phyloP scores from a whole-genome alignment of 208 protist genomes.

The Paratrypanosoma confusum region DNA sequence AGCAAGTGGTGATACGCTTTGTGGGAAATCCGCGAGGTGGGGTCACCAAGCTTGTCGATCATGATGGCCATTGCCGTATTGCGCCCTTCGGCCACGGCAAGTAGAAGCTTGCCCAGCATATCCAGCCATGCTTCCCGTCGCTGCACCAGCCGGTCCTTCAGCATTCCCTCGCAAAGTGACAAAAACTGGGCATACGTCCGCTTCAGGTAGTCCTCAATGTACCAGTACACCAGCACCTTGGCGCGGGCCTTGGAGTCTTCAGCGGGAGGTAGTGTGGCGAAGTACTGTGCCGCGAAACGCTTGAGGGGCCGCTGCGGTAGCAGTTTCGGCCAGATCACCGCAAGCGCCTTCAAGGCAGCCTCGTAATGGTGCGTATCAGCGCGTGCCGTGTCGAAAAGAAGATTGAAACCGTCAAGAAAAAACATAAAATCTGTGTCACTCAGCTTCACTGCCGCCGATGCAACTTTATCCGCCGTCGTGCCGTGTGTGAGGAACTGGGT shows the following conservation, averaged over 20 bases:
- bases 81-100: constrained; percentile 65
- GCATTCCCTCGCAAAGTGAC: constrained; percentile 74
- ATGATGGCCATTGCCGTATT: constrained; percentile 78
- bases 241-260: constrained; percentile 23
- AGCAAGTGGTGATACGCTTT: constrained; percentile 84
- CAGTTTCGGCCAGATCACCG: constrained; percentile 80
- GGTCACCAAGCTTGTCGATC: constrained; percentile 87
- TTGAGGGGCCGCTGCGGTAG: constrained; percentile 76
- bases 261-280: constrained; percentile 78
- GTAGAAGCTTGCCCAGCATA: constrained; percentile 75
- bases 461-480: constrained; percentile 81
- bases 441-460: constrained; percentile 79
- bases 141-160: constrained; percentile 79
- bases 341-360: constrained; percentile 76
- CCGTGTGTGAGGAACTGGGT: constrained; percentile 76
- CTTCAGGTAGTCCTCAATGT: constrained; percentile 87
- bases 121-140: constrained; percentile 81
- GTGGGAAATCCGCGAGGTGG: constrained; percentile 51
- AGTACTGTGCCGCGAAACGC: constrained; percentile 83
- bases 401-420: constrained; percentile 79
- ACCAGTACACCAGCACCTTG: constrained; percentile 82
- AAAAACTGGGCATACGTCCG: constrained; percentile 84
- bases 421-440: constrained; percentile 89
- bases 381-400: constrained; percentile 82
- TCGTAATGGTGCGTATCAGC: constrained; percentile 88